Evolutionary conservation across 208 protist species (phyloP).

Genomic region (Herpetomonas tarakana): DNA sequence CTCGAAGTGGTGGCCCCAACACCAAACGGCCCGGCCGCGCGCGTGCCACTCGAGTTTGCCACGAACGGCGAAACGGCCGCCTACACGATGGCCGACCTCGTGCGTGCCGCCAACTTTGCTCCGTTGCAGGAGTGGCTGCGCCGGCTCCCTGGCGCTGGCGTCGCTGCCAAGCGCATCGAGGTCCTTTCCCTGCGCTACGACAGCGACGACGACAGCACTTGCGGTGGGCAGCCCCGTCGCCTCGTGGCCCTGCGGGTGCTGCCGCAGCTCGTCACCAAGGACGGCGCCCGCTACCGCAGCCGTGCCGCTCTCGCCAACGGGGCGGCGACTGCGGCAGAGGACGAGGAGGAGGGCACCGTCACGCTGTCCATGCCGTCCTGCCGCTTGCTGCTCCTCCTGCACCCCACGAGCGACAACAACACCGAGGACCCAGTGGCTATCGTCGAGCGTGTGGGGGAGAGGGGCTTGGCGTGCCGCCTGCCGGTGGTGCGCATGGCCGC

Average conservation of each 20-base stretch:
- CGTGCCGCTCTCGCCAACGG: too few relatives aligned
- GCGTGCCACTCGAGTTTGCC: constrained; percentile 70
- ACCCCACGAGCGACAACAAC: constrained; percentile 1
- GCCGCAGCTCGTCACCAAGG: constrained; percentile 41
- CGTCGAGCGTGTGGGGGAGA: constrained; percentile 48
- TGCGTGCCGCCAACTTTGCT: constrained; percentile 75
- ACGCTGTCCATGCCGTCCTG: constrained; percentile 56
- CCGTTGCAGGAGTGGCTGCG: constrained; percentile 69
- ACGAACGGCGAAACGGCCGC: constrained; percentile 27
- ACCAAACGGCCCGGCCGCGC: constrained; percentile 32
- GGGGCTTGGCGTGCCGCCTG: constrained; percentile 50
- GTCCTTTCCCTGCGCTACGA: constrained; percentile 58
- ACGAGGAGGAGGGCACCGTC: constrained; percentile 34
- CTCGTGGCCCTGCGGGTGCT: constrained; percentile 34
- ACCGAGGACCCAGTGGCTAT: constrained; percentile 40
- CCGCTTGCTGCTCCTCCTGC: constrained; percentile 65
- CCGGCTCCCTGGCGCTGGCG: constrained; percentile 32
- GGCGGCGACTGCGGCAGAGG: too few relatives aligned
- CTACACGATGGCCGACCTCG: constrained; percentile 69
- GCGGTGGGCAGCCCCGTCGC: too few relatives aligned
- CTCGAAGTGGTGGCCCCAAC: constrained; percentile 57
- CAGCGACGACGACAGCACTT: constrained; percentile 5
- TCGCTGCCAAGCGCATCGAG: constrained; percentile 45
- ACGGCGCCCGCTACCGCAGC: constrained; percentile 33
- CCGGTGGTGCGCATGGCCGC: constrained; percentile 41